These are phyloP conservation scores for Fomes fomentarius DNA, from an alignment of 1,284 basidiomycete genomes.

Conservation along the genomic window DNA sequence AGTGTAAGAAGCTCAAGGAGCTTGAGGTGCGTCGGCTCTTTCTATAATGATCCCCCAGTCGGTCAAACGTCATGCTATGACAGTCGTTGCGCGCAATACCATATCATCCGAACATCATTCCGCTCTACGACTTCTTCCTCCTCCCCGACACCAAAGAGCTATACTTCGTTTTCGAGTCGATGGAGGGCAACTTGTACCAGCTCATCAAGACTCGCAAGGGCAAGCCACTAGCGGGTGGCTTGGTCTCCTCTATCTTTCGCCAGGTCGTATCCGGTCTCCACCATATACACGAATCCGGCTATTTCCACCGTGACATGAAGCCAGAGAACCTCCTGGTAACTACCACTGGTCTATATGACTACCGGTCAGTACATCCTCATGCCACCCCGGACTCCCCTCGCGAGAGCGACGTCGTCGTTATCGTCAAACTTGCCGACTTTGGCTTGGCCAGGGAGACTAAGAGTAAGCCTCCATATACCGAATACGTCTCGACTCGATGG, in stretches of 20 bases:
- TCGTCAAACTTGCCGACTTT: slow-evolving; percentile 99
- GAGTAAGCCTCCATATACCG: slow-evolving; percentile 93
- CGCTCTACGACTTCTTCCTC: slow-evolving; percentile 98
- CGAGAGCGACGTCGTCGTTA: slow-evolving; percentile 94
- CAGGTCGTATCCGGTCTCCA: slow-evolving; percentile 91
- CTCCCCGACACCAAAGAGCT: slow-evolving; percentile 92
- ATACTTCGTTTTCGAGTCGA: slow-evolving; percentile 99
- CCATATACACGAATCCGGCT: slow-evolving; percentile 92
- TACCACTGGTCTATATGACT: slow-evolving; percentile 96
- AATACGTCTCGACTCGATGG: slow-evolving; percentile 99
- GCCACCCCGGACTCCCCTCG: slow-evolving; percentile 60
- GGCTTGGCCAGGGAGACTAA: slow-evolving; percentile 92
- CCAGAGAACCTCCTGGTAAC: slow-evolving; percentile 99
- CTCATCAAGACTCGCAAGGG: slow-evolving; percentile 97
- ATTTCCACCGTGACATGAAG: slow-evolving; percentile 99
- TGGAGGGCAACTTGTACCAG: slow-evolving; percentile 99
- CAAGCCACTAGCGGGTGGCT: slow-evolving; percentile 90
- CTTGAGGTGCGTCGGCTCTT: slow-evolving; percentile 73
- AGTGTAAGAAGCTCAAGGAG: slow-evolving; percentile 95
- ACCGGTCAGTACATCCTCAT: slow-evolving; percentile 75
- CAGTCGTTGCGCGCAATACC: slow-evolving; percentile 94
- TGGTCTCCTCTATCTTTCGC: slow-evolving; percentile 93
- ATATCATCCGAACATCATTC: slow-evolving; percentile 96
- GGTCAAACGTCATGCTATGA: slow-evolving; percentile 20
- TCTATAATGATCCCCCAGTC: slow-evolving; percentile 14